Percentiles rank a stretch among this genome's conserved stretches.
These are phyloP conservation scores for Ophiostoma montium DNA, from an alignment of 2,329 filamentous ascomycete species.

Conservation along the genomic window DNA sequence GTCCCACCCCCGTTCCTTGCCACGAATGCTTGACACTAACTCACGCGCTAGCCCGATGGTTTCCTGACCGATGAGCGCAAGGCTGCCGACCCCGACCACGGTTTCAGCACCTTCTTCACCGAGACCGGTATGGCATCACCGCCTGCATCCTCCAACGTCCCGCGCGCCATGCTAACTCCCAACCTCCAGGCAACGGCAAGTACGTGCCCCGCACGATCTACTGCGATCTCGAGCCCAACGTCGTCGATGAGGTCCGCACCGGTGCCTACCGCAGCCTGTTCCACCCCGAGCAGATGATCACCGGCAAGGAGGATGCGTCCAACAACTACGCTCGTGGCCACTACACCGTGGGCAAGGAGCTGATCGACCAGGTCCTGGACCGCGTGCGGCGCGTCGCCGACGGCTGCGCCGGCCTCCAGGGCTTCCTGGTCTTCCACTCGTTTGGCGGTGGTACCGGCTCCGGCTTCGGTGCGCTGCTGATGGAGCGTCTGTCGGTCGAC, in stretches of 20 bases:
- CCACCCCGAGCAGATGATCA: slow-evolving; percentile 99
- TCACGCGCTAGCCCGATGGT: slow-evolving; percentile 66
- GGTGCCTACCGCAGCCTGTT: slow-evolving; percentile 92
- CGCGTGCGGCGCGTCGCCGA: slow-evolving; percentile 96
- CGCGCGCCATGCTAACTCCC: neutral
- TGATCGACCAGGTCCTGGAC: slow-evolving; percentile 95
- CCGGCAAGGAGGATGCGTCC: slow-evolving; percentile 98
- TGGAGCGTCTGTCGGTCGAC: slow-evolving; percentile 97
- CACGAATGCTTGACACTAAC: slow-evolving; percentile 19
- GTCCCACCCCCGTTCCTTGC: neutral
- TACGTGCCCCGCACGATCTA: slow-evolving; percentile 99
- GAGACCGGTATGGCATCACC: slow-evolving; percentile 92
- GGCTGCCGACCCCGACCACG: slow-evolving; percentile 80
- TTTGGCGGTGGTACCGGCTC: slow-evolving; percentile 98
- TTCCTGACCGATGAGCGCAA: slow-evolving; percentile 98
- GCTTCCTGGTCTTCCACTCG: slow-evolving; percentile 99
- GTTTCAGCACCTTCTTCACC: slow-evolving; percentile 99
- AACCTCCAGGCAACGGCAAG: slow-evolving; percentile 72
- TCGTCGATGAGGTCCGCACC: slow-evolving; percentile 97
- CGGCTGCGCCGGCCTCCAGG: slow-evolving; percentile 94
- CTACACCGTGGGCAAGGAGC: slow-evolving; percentile 99
- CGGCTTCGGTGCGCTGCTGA: slow-evolving; percentile 92
- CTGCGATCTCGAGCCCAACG: slow-evolving; percentile 98
- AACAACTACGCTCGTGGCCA: slow-evolving; percentile 99
- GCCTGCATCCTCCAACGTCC: neutral